These are phyloP conservation scores for Cutaneotrichosporon mucoides DNA, from an alignment of 1,284 basidiomycete species.

Conservation along the genomic window DNA sequence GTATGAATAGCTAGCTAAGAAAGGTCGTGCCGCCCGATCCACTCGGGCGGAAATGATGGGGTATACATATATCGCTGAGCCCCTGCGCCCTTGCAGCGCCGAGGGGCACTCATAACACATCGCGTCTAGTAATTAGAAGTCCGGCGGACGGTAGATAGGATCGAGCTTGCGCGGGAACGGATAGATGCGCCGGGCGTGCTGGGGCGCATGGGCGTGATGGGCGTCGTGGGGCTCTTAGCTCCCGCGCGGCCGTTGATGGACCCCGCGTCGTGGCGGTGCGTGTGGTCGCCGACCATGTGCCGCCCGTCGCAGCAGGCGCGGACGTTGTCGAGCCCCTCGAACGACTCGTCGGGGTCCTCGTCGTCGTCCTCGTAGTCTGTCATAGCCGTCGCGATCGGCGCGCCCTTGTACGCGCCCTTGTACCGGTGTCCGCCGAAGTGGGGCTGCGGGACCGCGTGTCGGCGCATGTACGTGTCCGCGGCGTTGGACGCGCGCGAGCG, in stretches of 20 bases:
- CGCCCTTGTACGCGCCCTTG: constrained; percentile 42
- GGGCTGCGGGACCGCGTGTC: constrained; percentile 51
- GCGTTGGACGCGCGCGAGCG: constrained; percentile 80
- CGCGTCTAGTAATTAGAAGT: neutral
- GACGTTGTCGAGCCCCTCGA: constrained; percentile 90
- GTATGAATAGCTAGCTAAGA: neutral
- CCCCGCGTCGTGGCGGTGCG: constrained; percentile 55
- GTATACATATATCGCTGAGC: no score
- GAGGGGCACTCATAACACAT: no score
- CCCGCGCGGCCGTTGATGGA: constrained; percentile 55
- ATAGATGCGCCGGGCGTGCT: constrained; percentile 30
- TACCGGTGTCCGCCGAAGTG: constrained; percentile 42
- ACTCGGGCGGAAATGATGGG: no score
- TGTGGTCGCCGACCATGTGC: constrained; percentile 62
- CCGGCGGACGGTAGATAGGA: constrained; percentile 20
- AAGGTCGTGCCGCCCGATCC: no score
- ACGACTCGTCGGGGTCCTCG: constrained; percentile 71
- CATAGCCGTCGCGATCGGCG: constrained; percentile 38
- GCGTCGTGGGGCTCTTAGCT: constrained; percentile 28
- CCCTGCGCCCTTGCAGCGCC: no score
- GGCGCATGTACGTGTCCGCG: constrained; percentile 78
- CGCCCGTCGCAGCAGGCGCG: constrained; percentile 88
- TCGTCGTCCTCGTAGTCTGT: constrained; percentile 60
- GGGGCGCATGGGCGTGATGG: constrained; percentile 24
- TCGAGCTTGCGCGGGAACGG: constrained; percentile 19